Evolutionary conservation across 2,329 filamentous ascomycete species (phyloP), one percentile per base, ranked within the genome.

Genomic region (Canariomyces notabilis): DNA sequence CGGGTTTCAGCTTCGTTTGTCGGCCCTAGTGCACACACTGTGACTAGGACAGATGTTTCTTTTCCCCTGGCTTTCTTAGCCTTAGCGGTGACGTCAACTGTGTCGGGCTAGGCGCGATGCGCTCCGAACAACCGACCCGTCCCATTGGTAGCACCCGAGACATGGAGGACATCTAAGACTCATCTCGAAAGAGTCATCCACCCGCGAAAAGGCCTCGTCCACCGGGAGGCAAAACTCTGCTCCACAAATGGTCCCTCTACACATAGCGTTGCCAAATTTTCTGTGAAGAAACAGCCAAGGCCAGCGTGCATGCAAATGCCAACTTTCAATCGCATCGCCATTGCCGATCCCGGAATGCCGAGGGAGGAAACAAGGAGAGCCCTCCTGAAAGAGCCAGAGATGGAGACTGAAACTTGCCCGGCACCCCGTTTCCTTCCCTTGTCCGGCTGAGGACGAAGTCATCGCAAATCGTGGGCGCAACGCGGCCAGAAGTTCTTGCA

Each of bases 1-100:
- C 42, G 45, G 20, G 19, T 45, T 49, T 49, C 47, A 49, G 47
- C 42, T 49, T 32, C 14, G 29, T n/a, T 38, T 45, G 37, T 18
- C n/a, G 19, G 5, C n/a, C 31, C 14, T 20, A 15, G 2, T 37
- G 5, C n/a, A 15, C 22, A 15, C 8, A n/a, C n/a, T n/a, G n/a
- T n/a, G n/a, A n/a, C n/a, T n/a, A n/a, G n/a, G 20, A 16, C 33
- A 16, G 8, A 20, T 9, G n/a, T 1, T 6, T n/a, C 7, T 19
- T 4, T 18, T 18, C 33, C 16, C 33, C 33, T 20, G 18, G 7
- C 11, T 32, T 26, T 21, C 15, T n/a, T n/a, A 29, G 26, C 26
- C 26, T 15, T 29, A 19, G 29, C 21, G 14, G 39, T 43, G 44
- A 46, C 43, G 44, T 46, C 44, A 44, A 34, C 9, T 18, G 11